A percentile compares a stretch with the other conserved stretches of the same genome.
Evolutionary conservation across 805 yeast species (phyloP).

Genomic region (Tetrapisispora pingtungensis): DNA sequence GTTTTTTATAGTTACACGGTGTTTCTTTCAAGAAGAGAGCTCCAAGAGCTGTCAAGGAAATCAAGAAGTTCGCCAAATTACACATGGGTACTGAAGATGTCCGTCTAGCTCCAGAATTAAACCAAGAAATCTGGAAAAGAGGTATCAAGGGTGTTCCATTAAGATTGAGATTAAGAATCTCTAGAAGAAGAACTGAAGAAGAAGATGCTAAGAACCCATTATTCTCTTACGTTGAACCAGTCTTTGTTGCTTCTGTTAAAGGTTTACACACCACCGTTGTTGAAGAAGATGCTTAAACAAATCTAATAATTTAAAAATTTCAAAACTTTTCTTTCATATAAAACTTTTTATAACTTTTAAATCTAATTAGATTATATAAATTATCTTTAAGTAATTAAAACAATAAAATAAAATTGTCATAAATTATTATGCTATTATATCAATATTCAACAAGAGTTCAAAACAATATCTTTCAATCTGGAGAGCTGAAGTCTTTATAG

Average conservation of each 20-base stretch:
- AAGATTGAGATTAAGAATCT: conserved; percentile 97
- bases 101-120: conserved; percentile 96
- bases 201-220: conserved; percentile 97
- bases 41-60: conserved; percentile 98
- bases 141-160: conserved; percentile 98
- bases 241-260: conserved; percentile 87
- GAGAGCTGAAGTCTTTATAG: no score
- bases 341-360: neutral
- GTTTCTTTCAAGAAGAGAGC: conserved; percentile 99
- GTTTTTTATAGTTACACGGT: conserved; percentile 73
- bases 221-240: conserved; percentile 97
- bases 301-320: conserved; percentile 1
- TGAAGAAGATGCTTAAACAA: conserved; percentile 52
- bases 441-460: no score
- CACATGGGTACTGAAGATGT: conserved; percentile 99
- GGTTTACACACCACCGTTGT: conserved; percentile 97
- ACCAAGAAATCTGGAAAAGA: conserved; percentile 98
- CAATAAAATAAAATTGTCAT: conserved; percentile 4
- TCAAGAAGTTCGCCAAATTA: conserved; percentile 95
- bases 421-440: neutral
- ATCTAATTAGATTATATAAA: conserved; percentile 1
- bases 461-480: no score
- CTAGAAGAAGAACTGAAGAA: conserved; percentile 99
- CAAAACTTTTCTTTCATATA: neutral
- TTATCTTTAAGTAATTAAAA: conserved; percentile 2